Percentiles rank a stretch among this genome's conserved stretches.
Evolutionary conservation across 345 rosid species (phyloP).

Genomic region (Gossypium turneri): DNA sequence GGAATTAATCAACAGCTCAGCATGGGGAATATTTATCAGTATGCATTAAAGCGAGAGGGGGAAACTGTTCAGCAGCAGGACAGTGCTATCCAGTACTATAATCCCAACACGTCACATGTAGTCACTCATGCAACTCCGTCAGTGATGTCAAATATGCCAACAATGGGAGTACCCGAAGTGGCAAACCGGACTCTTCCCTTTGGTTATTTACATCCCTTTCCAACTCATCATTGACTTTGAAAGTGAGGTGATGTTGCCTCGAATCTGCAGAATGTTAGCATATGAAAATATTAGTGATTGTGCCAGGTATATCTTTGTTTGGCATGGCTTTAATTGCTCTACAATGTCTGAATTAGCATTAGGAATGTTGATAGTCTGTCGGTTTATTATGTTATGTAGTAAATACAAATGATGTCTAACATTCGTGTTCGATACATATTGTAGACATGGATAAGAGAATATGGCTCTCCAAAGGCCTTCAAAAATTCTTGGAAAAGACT

Average conservation of each 20-base stretch:
- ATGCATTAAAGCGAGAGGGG: constrained; percentile 25
- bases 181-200: not conserved
- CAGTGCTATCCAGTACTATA: constrained; percentile 16
- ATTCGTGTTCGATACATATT: not conserved
- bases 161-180: not conserved
- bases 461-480: not conserved
- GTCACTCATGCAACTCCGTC: constrained; percentile 12
- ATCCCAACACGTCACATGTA: constrained; percentile 17
- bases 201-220: constrained; percentile 7
- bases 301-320: not conserved
- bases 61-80: constrained; percentile 27
- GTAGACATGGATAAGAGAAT: not conserved
- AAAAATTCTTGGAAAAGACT: too few species aligned
- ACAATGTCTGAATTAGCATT: not conserved
- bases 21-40: constrained; percentile 16
- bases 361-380: not conserved
- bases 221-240: not conserved
- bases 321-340: not conserved
- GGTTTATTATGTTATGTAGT: not conserved
- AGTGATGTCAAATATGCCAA: not conserved
- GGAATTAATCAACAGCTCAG: constrained; percentile 13
- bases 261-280: not conserved
- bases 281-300: not conserved
- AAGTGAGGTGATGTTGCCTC: not conserved
- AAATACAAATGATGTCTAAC: not conserved